Base-by-base conservation (phyloP, 805 yeast genomes). In the Pichia membranifaciens region DNA sequence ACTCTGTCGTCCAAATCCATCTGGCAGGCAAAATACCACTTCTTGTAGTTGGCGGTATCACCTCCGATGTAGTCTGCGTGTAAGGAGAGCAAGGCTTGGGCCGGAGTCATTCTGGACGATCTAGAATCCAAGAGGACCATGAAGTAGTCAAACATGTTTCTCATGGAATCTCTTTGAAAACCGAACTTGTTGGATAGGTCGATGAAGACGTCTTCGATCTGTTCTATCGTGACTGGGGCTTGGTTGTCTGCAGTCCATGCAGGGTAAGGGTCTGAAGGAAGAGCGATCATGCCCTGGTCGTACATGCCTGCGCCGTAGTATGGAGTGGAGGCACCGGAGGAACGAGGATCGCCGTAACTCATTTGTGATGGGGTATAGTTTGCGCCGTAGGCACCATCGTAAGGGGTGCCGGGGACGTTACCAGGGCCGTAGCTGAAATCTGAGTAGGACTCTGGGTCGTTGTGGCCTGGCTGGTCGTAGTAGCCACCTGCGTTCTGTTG, bases 171-270 rank as follows among this genome's bases (percentile, higher is more conserved):
- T 76, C 95, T 81, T 71, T 86, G 95, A 75, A 86, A 86, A 62
- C 95, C 95, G 61, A 86, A 85, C 67, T 81, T 82, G 69, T 85
- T 85, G 38, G 91, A 73, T 65, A 86, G 72, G 66, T 86, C 93
- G 60, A 86, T 86, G 63, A 86, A 86, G 34, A 85, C 79, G 70
- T 86, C 95, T 70, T 86, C 95, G 62, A 86, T 83, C 65, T 86
- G 91, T 67, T 86, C 93, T 47, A 86, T 76, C 42, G 87, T 74
- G 49, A 84, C 83, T 12, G 95, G 95, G 22, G 91, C 88, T 66
- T 85, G 91, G 48, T 85, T 90, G 68, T 93, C 98, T 41, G 95
- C 95, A 22, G 96, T 87, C 99, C 99, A 93, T 44, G 99, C 98
- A 38, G 99, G 99, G 67, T 91, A 93, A 31, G 99, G 99, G 67